Percentiles rank a stretch among this genome's conserved stretches.
Evolutionary conservation across 2,329 filamentous ascomycete species (phyloP).

Genomic region (Canariomyces notabilis): DNA sequence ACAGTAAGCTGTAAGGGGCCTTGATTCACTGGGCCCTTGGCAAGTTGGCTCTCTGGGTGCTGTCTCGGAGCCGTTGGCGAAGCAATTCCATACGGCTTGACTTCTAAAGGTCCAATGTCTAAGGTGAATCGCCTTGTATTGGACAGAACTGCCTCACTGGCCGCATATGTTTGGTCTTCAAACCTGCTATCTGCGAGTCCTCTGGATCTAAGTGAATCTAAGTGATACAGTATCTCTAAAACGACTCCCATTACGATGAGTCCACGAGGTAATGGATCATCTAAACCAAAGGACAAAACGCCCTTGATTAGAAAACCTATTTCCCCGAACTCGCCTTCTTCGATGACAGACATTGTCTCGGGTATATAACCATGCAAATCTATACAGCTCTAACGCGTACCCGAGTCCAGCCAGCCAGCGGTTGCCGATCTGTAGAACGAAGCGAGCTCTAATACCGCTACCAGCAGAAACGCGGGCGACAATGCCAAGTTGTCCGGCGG

Average conservation of each 20-base stretch:
- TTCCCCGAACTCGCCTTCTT: not conserved
- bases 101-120: too few relatives aligned
- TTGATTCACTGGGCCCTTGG: too few relatives aligned
- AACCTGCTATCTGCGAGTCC: not conserved
- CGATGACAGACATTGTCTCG: not conserved
- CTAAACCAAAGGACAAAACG: not conserved
- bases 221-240: not conserved
- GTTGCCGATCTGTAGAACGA: not conserved
- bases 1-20: too few relatives aligned
- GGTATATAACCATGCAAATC: constrained; percentile 1
- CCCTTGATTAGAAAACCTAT: not conserved
- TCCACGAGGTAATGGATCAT: not conserved
- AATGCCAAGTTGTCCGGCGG: too few relatives aligned
- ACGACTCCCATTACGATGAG: too few relatives aligned
- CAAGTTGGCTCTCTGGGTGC: too few relatives aligned
- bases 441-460: not conserved
- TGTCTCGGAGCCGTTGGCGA: too few relatives aligned
- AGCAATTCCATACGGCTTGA: too few relatives aligned
- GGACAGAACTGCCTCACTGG: too few relatives aligned
- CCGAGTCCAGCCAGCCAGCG: not conserved
- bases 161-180: too few relatives aligned
- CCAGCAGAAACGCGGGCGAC: not conserved
- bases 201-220: not conserved
- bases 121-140: too few relatives aligned
- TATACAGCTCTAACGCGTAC: not conserved